These are phyloP conservation scores for Suillus ampliporus DNA, from an alignment of 768 basidiomycete genomes.

Conservation along the genomic window DNA sequence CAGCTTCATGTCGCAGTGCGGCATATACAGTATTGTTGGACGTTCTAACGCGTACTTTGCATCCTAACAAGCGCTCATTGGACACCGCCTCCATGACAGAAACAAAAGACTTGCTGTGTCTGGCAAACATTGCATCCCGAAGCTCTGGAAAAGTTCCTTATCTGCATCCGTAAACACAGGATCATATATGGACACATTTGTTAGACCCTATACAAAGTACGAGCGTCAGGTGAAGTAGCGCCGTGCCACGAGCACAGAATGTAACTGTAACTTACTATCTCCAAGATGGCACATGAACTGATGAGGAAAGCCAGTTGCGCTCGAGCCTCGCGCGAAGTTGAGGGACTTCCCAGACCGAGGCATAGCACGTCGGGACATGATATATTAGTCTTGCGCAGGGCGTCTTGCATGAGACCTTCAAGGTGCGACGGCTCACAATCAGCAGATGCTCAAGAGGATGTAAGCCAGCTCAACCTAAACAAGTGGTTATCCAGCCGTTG, in stretches of 20 bases:
- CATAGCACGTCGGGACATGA: constrained; percentile 54
- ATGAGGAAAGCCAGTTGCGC: constrained; percentile 73
- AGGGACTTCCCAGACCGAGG: constrained; percentile 78
- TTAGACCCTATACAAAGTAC: constrained; percentile 47
- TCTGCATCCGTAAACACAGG: constrained; percentile 77
- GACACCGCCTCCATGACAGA: constrained; percentile 10
- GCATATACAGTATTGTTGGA: constrained; percentile 78
- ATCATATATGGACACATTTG: constrained; percentile 64
- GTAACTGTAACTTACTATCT: constrained; percentile 66
- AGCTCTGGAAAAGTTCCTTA: constrained; percentile 47
- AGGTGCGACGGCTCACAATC: not conserved
- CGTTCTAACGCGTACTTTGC: constrained; percentile 35
- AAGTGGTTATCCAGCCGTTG: constrained; percentile 59
- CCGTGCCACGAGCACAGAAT: constrained; percentile 19
- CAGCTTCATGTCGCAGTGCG: constrained; percentile 75
- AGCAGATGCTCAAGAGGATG: not conserved
- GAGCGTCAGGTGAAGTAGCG: constrained; percentile 16
- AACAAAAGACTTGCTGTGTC: constrained; percentile 53
- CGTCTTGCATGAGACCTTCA: constrained; percentile 34
- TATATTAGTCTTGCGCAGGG: constrained; percentile 28
- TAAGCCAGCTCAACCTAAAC: constrained; percentile 47
- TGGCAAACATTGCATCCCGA: constrained; percentile 42
- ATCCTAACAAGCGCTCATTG: constrained; percentile 32
- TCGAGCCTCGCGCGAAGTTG: constrained; percentile 61
- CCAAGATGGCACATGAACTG: constrained; percentile 54